Evolutionary conservation across 805 yeast species (phyloP), one percentile per base, ranked within the genome.

Genomic region (Clavispora santaluciae): DNA sequence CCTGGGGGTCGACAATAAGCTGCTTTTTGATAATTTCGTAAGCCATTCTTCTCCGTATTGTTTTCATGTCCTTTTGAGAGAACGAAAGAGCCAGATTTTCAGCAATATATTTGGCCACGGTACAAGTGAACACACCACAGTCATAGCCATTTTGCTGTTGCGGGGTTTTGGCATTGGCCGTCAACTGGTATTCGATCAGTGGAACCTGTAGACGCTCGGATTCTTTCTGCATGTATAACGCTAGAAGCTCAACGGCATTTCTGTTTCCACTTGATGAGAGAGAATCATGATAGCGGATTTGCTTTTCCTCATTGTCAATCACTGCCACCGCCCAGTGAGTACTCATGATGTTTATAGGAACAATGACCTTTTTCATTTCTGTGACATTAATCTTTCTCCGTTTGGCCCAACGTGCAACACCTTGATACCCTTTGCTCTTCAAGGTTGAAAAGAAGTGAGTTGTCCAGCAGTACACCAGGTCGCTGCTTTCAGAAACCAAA

Each of bases 291-390:
- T 86, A 91, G 13, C 74, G 66, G 40, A 91, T 80, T 31, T 75
- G 68, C 49, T 73, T 71, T 4, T 69, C 63, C 33, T 61, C 63
- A 44, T 88, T 76, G 60, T 93, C 82, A 17, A 91, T 72, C 29
- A 83, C 83, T 0, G 91, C 89, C 22, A 89, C 64, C 2, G 95
- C 93, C 99, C 99, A 93, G 61, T 93, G 99, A 1, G 90, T 76
- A 41, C 81, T 79, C 63, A 77, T 74, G 18, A 85, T 68, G 54
- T 93, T 93, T n/a, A 93, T 81, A 0, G 99, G 99, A 8, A 86
- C 81, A 45, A 91, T 72, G 9, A 93, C 72, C 44, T 76, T 68
- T 34, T 83, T 83, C 49, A 85, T 66, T 33, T 75, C 72, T 3
- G 78, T 71, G 6, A 91, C 79, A 46, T 81, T 75, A 39, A 78